Evolutionary conservation across 345 rosid species (phyloP).

Genomic region (Citrus australasica): DNA sequence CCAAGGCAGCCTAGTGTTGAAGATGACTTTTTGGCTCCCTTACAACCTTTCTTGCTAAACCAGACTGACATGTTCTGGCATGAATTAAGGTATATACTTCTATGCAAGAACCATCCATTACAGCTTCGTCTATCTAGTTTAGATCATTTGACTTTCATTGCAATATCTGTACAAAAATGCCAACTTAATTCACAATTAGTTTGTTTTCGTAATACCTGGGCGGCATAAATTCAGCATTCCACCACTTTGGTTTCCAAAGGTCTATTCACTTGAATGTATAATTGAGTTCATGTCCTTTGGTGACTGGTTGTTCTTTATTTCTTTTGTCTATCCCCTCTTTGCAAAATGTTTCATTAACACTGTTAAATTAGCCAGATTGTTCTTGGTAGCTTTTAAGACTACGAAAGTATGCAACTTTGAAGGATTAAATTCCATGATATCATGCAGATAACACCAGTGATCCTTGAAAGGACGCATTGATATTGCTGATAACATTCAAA

Average conservation of each 20-base stretch:
- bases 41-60: conserved; percentile 41
- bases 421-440: neutral
- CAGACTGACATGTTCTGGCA: conserved; percentile 61
- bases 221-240: neutral
- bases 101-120: neutral
- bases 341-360: neutral
- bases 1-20: conserved; percentile 18
- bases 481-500: neutral
- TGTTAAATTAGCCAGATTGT: neutral
- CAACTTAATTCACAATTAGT: neutral
- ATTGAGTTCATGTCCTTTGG: neutral
- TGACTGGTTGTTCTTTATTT: neutral
- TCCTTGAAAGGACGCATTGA: neutral
- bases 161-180: neutral
- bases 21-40: conserved; percentile 34
- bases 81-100: conserved; percentile 49
- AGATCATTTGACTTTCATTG: neutral
- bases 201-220: neutral
- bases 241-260: neutral
- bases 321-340: neutral
- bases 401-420: neutral
- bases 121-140: neutral
- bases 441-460: neutral
- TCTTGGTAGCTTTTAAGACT: neutral
- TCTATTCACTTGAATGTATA: neutral